Evolutionary conservation across 352 stramenopile species (phyloP).

Genomic region (Phytopythium montanum): DNA sequence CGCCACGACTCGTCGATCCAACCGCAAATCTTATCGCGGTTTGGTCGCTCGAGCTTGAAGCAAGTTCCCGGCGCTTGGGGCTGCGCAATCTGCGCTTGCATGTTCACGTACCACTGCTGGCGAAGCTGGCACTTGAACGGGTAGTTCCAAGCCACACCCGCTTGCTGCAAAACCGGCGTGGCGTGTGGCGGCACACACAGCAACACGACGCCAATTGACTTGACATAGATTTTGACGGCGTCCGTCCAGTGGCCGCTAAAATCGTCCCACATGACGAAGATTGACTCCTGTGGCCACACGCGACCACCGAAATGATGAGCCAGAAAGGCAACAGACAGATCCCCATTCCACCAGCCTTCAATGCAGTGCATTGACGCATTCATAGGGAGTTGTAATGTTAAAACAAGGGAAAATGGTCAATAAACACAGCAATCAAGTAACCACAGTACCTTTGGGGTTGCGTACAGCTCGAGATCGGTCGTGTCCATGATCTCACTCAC

Average conservation of each 20-base stretch:
- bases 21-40: no score
- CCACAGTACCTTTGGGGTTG: not conserved
- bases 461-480: not conserved
- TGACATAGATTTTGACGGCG: not conserved
- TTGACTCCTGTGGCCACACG: not conserved
- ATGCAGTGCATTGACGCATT: no score
- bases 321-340: slow-evolving; percentile 8
- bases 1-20: no score
- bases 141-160: not conserved
- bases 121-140: no score
- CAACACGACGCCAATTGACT: not conserved
- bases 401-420: not conserved
- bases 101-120: no score
- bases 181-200: not conserved
- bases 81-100: no score
- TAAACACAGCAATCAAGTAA: not conserved
- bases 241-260: slow-evolving; percentile 8
- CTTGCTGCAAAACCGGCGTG: slow-evolving; percentile 2
- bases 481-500: not conserved
- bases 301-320: slow-evolving; percentile 7
- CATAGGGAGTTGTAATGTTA: not conserved
- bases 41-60: no score
- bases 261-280: slow-evolving; percentile 6
- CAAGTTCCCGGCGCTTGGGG: no score
- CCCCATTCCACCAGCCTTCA: slow-evolving; percentile 11